Evolutionary conservation across 2,329 filamentous ascomycete genomes (phyloP).

Genomic region (Aspergillus fructus): DNA sequence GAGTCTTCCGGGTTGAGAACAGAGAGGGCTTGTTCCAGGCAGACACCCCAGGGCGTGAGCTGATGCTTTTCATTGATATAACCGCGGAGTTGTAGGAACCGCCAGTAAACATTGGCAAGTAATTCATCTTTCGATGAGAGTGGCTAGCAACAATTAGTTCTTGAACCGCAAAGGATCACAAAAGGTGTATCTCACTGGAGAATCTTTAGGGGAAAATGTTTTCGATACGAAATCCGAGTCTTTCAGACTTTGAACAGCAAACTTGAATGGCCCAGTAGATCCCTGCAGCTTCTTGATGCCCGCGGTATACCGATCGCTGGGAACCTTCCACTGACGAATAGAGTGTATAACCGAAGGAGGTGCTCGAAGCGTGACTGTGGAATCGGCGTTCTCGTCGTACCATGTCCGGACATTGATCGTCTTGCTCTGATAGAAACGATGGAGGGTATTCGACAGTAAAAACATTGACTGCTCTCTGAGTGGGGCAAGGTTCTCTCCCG

Average conservation of each 20-base stretch:
- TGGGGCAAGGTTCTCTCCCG: constrained; percentile 71
- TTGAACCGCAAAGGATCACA: not conserved
- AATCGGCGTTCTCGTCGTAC: constrained; percentile 71
- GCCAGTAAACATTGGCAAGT: constrained; percentile 74
- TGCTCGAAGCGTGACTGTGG: constrained; percentile 63
- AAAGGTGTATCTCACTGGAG: constrained; percentile 29
- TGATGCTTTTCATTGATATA: constrained; percentile 78
- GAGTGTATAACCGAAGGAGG: constrained; percentile 54
- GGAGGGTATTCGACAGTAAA: constrained; percentile 74
- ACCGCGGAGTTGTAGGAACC: constrained; percentile 83
- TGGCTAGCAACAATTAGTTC: constrained; percentile 31
- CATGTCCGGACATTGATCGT: constrained; percentile 76
- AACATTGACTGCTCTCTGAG: constrained; percentile 75
- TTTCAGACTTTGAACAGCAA: constrained; percentile 63
- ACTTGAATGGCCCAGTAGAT: constrained; percentile 34
- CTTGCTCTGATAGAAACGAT: constrained; percentile 80
- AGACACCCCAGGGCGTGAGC: constrained; percentile 80
- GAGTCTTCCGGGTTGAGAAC: constrained; percentile 57
- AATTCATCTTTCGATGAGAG: constrained; percentile 69
- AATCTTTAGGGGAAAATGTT: constrained; percentile 61
- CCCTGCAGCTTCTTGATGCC: constrained; percentile 33
- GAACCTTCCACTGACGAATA: constrained; percentile 71
- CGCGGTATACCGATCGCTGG: constrained; percentile 53
- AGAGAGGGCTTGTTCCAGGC: constrained; percentile 68
- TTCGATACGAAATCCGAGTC: constrained; percentile 68